Percentiles rank a stretch among this genome's conserved stretches.
These are phyloP conservation scores for Juglanconis sp. DNA, from an alignment of 2,329 filamentous ascomycete genomes.

Conservation along the genomic window DNA sequence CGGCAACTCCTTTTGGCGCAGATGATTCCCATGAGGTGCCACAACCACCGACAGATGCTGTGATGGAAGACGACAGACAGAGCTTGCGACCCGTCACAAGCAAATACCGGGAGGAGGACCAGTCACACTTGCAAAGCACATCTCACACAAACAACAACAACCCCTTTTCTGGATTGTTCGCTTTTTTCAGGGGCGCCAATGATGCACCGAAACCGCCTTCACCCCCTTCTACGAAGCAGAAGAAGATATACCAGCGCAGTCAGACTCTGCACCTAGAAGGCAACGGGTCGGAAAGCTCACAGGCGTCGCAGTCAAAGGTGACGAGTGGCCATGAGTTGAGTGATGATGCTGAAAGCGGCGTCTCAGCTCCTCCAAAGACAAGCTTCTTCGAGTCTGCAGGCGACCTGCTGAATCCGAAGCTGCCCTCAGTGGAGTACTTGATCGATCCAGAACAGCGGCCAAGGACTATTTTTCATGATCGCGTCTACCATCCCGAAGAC, in stretches of 20 bases:
- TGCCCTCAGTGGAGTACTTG: slow-evolving; percentile 78
- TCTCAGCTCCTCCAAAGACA: slow-evolving; percentile 78
- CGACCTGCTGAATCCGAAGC: slow-evolving; percentile 84
- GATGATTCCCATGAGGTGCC: slow-evolving; percentile 59
- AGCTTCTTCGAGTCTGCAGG: slow-evolving; percentile 94
- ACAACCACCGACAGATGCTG: slow-evolving; percentile 64
- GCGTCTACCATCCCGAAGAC: slow-evolving; percentile 89
- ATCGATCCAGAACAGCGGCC: slow-evolving; percentile 78
- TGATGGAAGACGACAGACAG: slow-evolving; percentile 62
- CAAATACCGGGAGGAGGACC: slow-evolving; percentile 27
- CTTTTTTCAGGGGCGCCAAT: slow-evolving; percentile 63
- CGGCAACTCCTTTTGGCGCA: slow-evolving; percentile 32
- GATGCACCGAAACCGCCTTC: slow-evolving; percentile 47
- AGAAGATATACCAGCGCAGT: slow-evolving; percentile 71
- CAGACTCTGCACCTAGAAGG: slow-evolving; percentile 63
- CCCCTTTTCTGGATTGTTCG: slow-evolving; percentile 64
- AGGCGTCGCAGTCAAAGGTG: slow-evolving; percentile 38
- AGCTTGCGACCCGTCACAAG: slow-evolving; percentile 48
- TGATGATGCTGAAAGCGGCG: slow-evolving; percentile 36
- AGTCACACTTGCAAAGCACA: slow-evolving; percentile 24
- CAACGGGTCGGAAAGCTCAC: slow-evolving; percentile 28
- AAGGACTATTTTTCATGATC: slow-evolving; percentile 93
- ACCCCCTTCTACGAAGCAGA: slow-evolving; percentile 53
- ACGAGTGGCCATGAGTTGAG: slow-evolving; percentile 50
- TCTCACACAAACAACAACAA: slow-evolving; percentile 40